Evolutionary conservation across 1,284 basidiomycete genomes (phyloP).

Genomic region (Melampsora larici-populina): DNA sequence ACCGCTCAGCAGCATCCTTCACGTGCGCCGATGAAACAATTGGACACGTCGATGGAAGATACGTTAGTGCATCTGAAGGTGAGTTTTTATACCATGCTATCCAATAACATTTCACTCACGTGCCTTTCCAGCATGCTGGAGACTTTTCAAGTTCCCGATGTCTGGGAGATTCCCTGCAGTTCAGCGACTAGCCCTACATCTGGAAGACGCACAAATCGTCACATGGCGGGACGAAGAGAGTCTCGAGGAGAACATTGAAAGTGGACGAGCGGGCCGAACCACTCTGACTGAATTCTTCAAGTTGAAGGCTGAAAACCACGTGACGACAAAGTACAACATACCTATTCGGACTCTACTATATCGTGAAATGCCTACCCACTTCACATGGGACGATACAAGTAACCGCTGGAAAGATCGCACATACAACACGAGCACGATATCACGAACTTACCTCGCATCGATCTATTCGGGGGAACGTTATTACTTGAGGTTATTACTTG

Average conservation of each 20-base stretch:
- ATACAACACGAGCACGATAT: not conserved
- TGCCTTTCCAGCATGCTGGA: constrained; percentile 12
- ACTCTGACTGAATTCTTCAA: constrained; percentile 1
- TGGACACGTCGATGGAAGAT: too few relatives aligned
- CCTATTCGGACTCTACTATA: not conserved
- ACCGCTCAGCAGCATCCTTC: constrained; percentile 50
- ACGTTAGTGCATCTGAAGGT: too few relatives aligned
- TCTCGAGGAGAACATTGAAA: not conserved
- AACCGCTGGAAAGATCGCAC: not conserved
- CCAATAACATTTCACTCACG: too few relatives aligned
- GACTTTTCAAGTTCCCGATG: constrained; percentile 2
- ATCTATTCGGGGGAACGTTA: constrained; percentile 52
- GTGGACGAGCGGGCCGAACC: not conserved
- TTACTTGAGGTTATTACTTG: constrained; percentile 56
- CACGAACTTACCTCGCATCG: not conserved
- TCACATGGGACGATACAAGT: not conserved
- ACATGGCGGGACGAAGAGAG: not conserved
- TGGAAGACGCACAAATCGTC: not conserved
- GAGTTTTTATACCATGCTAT: too few relatives aligned
- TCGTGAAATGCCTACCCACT: not conserved
- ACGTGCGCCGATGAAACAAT: too few relatives aligned
- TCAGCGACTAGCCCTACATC: constrained; percentile 5
- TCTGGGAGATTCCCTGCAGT: not conserved
- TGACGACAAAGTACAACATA: not conserved
- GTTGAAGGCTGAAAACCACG: not conserved